Evolutionary conservation across 2,329 filamentous ascomycete genomes (phyloP), one percentile per base, ranked within the genome.

Genomic region (Trichoderma asperellum): DNA sequence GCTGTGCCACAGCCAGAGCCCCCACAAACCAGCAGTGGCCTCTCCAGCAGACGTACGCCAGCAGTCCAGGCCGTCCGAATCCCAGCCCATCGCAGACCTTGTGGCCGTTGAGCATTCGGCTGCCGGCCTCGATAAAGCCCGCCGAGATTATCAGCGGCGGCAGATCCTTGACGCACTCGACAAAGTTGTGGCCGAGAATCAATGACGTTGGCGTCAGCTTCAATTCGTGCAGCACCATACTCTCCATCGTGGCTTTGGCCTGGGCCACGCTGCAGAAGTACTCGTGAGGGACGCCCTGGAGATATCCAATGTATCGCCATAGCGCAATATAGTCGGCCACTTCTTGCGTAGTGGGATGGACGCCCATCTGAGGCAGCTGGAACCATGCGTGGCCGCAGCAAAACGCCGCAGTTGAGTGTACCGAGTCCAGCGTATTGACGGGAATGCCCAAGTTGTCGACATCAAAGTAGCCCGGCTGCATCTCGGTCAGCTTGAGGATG

Each of bases 401-500:
- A 74, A 91, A 92, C 0, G 87, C 88, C 8, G 83, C 81, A 70
- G 91, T 88, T 0, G 89, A 90, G 5, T 83, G 87, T 43, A 91
- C 87, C 53, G 83, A 87, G 74, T 92, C 89, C 0, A 92, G 81
- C 43, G 88, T 86, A 71, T 89, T 91, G 73, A 90, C 85, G 0
- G 90, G 90, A 1, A 89, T 81, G 1, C 90, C 90, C 74, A 83
- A 86, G 60, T 84, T 81, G 24, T 84, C 80, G 1, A 88, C 77
- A 61, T 88, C 82, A 75, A 87, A 92, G 76, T 92, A 92, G 4
- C 83, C 83, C 0, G 88, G 86, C 14, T 83, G 79, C 27, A 82
- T 77, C 4, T 82, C 76, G 7, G 83, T 83, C 3, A 92, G 81
- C 35, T 83, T 85, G 73, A 90, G 79, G 68, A 92, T 91, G 14